Evolutionary conservation across 116 monocot species (phyloP).

Genomic region (Dioscorea cayenensis): DNA sequence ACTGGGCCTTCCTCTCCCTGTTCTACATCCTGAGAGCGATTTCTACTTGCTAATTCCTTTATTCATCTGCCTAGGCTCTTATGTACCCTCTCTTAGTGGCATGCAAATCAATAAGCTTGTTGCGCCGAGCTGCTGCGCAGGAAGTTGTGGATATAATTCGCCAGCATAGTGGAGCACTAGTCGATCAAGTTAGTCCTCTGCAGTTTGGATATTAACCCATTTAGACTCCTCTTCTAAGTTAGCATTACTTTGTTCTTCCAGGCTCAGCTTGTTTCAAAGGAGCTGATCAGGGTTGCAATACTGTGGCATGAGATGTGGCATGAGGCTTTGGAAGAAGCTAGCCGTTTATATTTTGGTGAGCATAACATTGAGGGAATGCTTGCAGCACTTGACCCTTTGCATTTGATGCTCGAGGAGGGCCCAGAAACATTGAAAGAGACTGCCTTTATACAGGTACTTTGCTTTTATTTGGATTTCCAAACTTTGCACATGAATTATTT

Average conservation of each 20-base stretch:
- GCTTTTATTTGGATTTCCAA: neutral
- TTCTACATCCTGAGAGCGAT: neutral
- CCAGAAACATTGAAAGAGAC: conserved; percentile 79
- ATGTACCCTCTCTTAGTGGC: conserved; percentile 98
- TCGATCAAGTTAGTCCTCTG: conserved; percentile 65
- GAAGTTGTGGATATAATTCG: conserved; percentile 99
- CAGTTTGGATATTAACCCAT: neutral
- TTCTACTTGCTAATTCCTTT: neutral
- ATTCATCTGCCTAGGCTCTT: conserved; percentile 56
- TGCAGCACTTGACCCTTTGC: conserved; percentile 75
- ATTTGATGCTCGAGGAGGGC: conserved; percentile 82
- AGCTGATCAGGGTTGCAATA: conserved; percentile 96
- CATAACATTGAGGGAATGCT: conserved; percentile 98
- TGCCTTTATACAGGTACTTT: conserved; percentile 81
- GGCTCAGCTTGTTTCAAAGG: conserved; percentile 99
- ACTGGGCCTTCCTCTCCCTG: neutral
- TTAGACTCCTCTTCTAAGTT: conserved; percentile 6
- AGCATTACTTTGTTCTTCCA: conserved; percentile 20
- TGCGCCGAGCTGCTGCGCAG: conserved; percentile 85
- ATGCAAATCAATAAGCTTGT: conserved; percentile 92
- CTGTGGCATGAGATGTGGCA: conserved; percentile 99
- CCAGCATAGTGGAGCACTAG: conserved; percentile 89
- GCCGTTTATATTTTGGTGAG: conserved; percentile 97
- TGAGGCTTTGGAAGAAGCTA: conserved; percentile 98
- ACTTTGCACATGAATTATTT: neutral